Conservation (phyloP, 2,329 filamentous ascomycete species). For the Xylaria multiplex region DNA sequence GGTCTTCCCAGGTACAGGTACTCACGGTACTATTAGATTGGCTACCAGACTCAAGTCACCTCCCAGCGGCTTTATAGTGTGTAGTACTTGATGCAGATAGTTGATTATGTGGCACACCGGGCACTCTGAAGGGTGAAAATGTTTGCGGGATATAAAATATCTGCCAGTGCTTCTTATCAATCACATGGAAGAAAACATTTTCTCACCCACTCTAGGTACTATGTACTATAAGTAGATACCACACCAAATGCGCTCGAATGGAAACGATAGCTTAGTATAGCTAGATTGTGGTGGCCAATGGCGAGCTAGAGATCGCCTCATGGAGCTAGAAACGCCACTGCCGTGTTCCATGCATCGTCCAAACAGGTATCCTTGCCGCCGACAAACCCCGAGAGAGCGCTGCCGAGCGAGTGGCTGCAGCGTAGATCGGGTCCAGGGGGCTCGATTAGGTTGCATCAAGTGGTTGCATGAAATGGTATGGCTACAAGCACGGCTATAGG, state of each 20-base stretch:
- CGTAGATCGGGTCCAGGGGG: constrained; percentile 26
- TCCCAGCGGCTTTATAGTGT: too few relatives aligned
- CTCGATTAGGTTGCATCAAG: constrained; percentile 22
- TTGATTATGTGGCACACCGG: too few relatives aligned
- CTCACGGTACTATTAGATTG: too few relatives aligned
- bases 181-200: background rate
- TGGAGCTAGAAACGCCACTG: constrained; percentile 32
- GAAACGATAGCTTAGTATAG: background rate
- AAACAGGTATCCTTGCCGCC: constrained; percentile 6
- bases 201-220: background rate
- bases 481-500: background rate
- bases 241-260: background rate
- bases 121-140: background rate
- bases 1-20: too few relatives aligned
- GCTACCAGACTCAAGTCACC: too few relatives aligned
- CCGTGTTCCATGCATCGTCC: constrained; percentile 24
- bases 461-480: too few relatives aligned
- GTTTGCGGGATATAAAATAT: background rate
- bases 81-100: too few relatives aligned
- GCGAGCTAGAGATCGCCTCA: constrained; percentile 3
- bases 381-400: constrained; percentile 5
- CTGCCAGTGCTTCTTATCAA: constrained; percentile 16
- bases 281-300: constrained; percentile 18
- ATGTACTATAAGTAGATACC: background rate
- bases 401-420: constrained; percentile 17